Evolutionary conservation across 1,284 basidiomycete genomes (phyloP).

Genomic region (Sanghuangporus baumii): DNA sequence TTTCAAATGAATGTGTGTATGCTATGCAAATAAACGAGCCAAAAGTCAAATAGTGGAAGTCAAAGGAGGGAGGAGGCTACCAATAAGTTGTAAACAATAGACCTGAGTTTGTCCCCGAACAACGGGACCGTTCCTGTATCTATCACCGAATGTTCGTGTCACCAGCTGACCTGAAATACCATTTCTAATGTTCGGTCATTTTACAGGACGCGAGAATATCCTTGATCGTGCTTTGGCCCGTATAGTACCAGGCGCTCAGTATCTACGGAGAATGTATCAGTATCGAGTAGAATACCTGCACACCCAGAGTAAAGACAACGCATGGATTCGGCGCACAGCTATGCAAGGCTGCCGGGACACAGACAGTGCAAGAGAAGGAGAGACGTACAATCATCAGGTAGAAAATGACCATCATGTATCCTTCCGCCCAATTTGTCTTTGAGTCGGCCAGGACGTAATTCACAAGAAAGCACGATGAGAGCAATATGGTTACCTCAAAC

Average conservation of each 20-base stretch:
- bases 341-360: too few relatives aligned
- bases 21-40: too few relatives aligned
- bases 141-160: too few relatives aligned
- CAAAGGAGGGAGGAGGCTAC: too few relatives aligned
- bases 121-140: too few relatives aligned
- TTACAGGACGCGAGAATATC: conserved; percentile 25
- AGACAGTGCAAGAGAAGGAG: not conserved
- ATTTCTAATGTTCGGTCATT: not conserved
- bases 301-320: too few relatives aligned
- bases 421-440: conserved; percentile 67
- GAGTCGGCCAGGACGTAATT: conserved; percentile 66
- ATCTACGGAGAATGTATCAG: conserved; percentile 28
- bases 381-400: conserved; percentile 47
- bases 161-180: too few relatives aligned
- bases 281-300: not conserved
- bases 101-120: too few relatives aligned
- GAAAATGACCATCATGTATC: conserved; percentile 53
- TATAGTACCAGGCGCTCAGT: conserved; percentile 53
- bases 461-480: conserved; percentile 61
- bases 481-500: conserved; percentile 54
- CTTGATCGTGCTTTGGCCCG: conserved; percentile 38
- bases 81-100: too few relatives aligned
- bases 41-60: too few relatives aligned
- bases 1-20: too few relatives aligned
- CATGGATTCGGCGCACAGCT: too few relatives aligned